phyloP scores from a whole-genome alignment of 2,329 filamentous ascomycete genomes.

The Cylindrodendrum hubeiense region DNA sequence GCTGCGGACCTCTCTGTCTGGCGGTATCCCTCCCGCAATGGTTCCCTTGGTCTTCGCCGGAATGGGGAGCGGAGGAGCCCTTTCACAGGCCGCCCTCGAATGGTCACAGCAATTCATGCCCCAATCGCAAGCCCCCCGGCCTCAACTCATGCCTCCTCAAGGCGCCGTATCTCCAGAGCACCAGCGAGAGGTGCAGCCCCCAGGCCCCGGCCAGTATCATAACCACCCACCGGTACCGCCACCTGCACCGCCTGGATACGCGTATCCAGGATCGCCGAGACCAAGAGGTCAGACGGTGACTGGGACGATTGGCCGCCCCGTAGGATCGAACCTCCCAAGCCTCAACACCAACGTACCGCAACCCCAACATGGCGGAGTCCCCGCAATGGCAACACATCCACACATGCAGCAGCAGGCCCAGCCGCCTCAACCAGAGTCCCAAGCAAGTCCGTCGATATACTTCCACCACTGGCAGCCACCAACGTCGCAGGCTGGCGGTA shows the following conservation, averaged over 20 bases:
- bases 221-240: constrained; percentile 50
- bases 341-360: constrained; percentile 60
- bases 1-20: constrained; percentile 74
- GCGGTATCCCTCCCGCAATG: constrained; percentile 80
- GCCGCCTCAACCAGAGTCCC: constrained; percentile 66
- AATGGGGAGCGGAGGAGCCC: constrained; percentile 71
- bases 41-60: constrained; percentile 81
- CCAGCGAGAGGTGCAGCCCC: constrained; percentile 64
- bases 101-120: constrained; percentile 76
- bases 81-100: constrained; percentile 73
- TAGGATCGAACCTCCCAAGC: constrained; percentile 56
- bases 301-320: constrained; percentile 53
- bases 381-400: constrained; percentile 56
- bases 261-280: constrained; percentile 64
- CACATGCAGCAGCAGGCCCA: constrained; percentile 69
- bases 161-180: constrained; percentile 66
- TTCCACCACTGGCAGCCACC: constrained; percentile 96
- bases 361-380: constrained; percentile 40
- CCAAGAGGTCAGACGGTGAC: constrained; percentile 64
- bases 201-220: constrained; percentile 57
- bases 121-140: constrained; percentile 60
- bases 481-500: constrained; percentile 69
- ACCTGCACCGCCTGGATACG: constrained; percentile 55
- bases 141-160: constrained; percentile 64
- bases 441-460: constrained; percentile 80